Percentiles rank a stretch among this genome's conserved stretches.
phyloP scores from a whole-genome alignment of 495 filamentous ascomycete species.

The Neurospora sp. region DNA sequence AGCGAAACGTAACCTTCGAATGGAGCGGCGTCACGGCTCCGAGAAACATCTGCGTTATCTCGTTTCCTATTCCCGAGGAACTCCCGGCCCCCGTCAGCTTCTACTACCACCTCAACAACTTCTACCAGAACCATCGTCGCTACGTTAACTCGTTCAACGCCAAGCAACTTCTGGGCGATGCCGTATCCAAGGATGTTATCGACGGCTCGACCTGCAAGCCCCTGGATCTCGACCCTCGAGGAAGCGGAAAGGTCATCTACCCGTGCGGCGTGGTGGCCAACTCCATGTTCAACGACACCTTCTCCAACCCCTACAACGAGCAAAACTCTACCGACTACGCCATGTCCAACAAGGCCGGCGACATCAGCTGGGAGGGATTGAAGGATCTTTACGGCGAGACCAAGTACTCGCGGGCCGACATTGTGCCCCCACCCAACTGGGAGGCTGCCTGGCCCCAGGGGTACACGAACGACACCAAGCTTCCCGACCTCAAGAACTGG shows the following conservation, averaged over 20 bases:
- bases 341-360: constrained; percentile 57
- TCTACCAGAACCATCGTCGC: constrained; percentile 97
- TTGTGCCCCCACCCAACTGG: constrained; percentile 88
- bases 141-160: constrained; percentile 84
- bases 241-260: constrained; percentile 62
- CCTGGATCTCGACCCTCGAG: constrained; percentile 42
- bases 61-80: constrained; percentile 67
- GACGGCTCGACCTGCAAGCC: constrained; percentile 63
- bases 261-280: constrained; percentile 96
- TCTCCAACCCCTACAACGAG: constrained; percentile 48
- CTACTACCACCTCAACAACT: constrained; percentile 94
- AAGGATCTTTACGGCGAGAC: constrained; percentile 62
- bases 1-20: constrained; percentile 10
- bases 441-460: constrained; percentile 46
- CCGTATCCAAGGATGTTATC: constrained; percentile 49
- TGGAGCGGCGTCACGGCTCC: constrained; percentile 13
- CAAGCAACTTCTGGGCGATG: constrained; percentile 69
- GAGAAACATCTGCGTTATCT: constrained; percentile 47
- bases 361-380: constrained; percentile 78
- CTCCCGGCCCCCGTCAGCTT: constrained; percentile 72
- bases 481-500: constrained; percentile 57
- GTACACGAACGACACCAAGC: constrained; percentile 52
- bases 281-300: constrained; percentile 95
- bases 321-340: constrained; percentile 37
- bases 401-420: constrained; percentile 45